Conservation (phyloP, 148 eudicot genomes). For the Cornus suecica region DNA sequence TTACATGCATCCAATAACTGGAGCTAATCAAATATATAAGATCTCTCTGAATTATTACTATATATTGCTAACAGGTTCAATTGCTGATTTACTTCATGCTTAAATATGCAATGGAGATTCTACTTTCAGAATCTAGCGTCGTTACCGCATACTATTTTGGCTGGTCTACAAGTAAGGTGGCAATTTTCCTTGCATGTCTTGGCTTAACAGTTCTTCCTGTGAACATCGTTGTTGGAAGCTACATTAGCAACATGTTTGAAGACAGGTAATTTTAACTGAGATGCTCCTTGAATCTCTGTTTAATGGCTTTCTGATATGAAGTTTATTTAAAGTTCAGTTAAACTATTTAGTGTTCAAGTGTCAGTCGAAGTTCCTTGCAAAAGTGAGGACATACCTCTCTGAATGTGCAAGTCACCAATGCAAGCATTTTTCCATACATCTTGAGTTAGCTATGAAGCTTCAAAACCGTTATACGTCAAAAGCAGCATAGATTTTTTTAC, state of each 20-base stretch:
- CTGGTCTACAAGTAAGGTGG: constrained; percentile 78
- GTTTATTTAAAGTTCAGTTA: background rate
- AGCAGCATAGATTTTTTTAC: background rate
- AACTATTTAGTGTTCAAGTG: background rate
- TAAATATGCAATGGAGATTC: constrained; percentile 77
- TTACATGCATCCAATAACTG: background rate
- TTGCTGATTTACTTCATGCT: constrained; percentile 89
- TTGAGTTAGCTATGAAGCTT: background rate
- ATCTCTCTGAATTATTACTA: background rate
- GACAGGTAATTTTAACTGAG: constrained; percentile 41
- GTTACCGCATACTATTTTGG: constrained; percentile 69
- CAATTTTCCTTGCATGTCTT: constrained; percentile 66
- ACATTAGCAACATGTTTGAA: constrained; percentile 85
- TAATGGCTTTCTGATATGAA: background rate
- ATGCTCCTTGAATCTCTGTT: background rate
- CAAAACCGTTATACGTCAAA: background rate
- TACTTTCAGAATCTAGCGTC: constrained; percentile 83
- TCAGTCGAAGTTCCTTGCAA: background rate
- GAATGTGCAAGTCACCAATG: too few species aligned
- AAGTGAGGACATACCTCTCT: background rate
- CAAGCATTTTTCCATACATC: background rate
- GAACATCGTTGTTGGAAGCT: constrained; percentile 75
- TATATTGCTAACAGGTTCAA: constrained; percentile 59
- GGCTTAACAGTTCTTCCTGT: constrained; percentile 87
- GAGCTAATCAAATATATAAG: background rate